Percentiles rank a stretch among this genome's conserved stretches.
phyloP scores from a whole-genome alignment of 192 early-diverging fungal species.

The Chytriomyces sp. region DNA sequence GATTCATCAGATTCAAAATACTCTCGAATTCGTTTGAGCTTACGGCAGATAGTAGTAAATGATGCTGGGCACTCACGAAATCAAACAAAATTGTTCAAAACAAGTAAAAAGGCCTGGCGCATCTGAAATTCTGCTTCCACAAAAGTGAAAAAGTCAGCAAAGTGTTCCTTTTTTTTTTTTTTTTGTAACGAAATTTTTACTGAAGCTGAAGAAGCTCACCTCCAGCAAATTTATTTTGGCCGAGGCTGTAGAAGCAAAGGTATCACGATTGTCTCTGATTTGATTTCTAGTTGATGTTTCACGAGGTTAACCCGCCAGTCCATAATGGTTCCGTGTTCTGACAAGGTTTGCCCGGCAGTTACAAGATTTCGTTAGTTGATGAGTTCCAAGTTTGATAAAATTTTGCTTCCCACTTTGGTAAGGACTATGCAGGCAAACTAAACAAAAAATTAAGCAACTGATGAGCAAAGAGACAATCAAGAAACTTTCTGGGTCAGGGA shows the following conservation, averaged over 20 bases:
- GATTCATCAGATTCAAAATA: conserved; percentile 57
- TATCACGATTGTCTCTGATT: too few species aligned
- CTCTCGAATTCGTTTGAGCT: conserved; percentile 51
- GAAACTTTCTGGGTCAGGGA: conserved; percentile 38
- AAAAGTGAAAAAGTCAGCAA: too few species aligned
- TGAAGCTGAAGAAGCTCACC: too few species aligned
- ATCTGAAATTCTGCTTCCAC: not conserved
- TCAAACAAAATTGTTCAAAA: too few species aligned
- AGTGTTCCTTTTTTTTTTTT: too few species aligned
- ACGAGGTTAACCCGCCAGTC: conserved; percentile 71
- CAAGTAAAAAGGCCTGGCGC: too few species aligned
- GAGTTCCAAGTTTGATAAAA: conserved; percentile 83
- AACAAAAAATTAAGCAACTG: conserved; percentile 42
- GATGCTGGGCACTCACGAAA: not conserved
- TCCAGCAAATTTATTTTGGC: too few species aligned
- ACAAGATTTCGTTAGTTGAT: too few species aligned
- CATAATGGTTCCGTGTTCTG: too few species aligned
- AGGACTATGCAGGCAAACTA: conserved; percentile 43
- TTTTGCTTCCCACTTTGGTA: conserved; percentile 70
- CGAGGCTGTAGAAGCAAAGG: too few species aligned
- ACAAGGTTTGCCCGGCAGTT: too few species aligned
- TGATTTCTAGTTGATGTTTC: conserved; percentile 72
- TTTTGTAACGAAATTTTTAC: too few species aligned
- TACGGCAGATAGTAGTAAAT: conserved; percentile 48
- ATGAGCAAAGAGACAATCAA: conserved; percentile 46